Percentiles rank a stretch among this genome's conserved stretches.
These are phyloP conservation scores for Entrophospora sp. DNA, from an alignment of 192 early-diverging fungal genomes.

Conservation along the genomic window DNA sequence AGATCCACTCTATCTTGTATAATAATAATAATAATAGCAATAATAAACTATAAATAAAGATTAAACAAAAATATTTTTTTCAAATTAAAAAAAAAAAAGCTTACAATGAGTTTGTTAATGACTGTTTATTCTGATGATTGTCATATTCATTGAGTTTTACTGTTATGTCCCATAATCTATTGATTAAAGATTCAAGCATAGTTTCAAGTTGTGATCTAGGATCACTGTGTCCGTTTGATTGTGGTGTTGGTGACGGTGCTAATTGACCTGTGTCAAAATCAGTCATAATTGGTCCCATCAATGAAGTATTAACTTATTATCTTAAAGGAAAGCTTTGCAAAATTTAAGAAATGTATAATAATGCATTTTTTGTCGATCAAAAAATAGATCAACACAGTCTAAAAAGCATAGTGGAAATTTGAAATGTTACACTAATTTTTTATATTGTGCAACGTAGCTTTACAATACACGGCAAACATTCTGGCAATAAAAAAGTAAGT, in stretches of 20 bases:
- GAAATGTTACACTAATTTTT: too few relatives aligned
- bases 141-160: conserved; percentile 7
- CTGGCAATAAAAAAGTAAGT: too few relatives aligned
- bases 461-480: too few relatives aligned
- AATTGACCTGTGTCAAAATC: background rate
- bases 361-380: too few relatives aligned
- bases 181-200: background rate
- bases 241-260: background rate
- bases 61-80: background rate
- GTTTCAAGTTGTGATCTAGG: background rate
- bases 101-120: background rate
- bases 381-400: too few relatives aligned
- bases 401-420: too few relatives aligned
- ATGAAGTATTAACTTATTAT: conserved; percentile 11
- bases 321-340: too few relatives aligned
- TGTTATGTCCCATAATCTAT: conserved; percentile 9
- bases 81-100: background rate
- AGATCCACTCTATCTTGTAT: background rate
- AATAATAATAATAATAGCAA: too few relatives aligned
- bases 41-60: too few relatives aligned
- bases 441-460: too few relatives aligned
- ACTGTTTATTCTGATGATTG: background rate
- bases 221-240: conserved; percentile 11
- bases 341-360: too few relatives aligned
- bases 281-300: conserved; percentile 11